These are phyloP conservation scores for Monosporozyma solicola DNA, from an alignment of 805 yeast species.

Conservation along the genomic window DNA sequence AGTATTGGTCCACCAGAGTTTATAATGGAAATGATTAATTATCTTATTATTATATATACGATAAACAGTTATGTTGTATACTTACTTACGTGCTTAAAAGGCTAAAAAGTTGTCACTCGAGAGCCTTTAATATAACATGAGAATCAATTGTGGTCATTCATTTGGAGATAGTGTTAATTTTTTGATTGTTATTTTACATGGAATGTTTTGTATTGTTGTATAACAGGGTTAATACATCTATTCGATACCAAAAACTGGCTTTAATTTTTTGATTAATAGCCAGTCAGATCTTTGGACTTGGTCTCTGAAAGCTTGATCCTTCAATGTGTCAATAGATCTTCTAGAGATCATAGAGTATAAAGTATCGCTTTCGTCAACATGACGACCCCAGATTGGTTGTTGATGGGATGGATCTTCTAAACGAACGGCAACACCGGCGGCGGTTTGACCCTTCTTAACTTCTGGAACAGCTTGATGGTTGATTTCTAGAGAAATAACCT, in stretches of 20 bases:
- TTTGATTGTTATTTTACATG: not conserved
- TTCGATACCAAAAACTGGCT: constrained; percentile 75
- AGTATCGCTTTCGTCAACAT: constrained; percentile 86
- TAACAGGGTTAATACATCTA: constrained; percentile 7
- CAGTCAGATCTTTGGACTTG: constrained; percentile 93
- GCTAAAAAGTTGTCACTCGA: not conserved
- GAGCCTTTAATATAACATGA: not conserved
- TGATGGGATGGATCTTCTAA: constrained; percentile 85
- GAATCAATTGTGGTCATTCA: not conserved
- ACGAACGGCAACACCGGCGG: constrained; percentile 98
- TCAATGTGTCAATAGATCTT: constrained; percentile 90
- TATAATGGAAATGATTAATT: not conserved
- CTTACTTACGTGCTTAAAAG: not conserved
- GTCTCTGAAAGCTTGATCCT: constrained; percentile 96
- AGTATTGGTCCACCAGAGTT: not conserved
- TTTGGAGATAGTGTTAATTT: not conserved
- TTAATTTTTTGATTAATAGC: constrained; percentile 81
- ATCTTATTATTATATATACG: not conserved
- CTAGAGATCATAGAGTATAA: constrained; percentile 86
- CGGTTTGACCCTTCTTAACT: constrained; percentile 90
- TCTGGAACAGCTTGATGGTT: constrained; percentile 76
- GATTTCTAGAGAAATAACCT: constrained; percentile 87
- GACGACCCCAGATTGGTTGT: constrained; percentile 99
- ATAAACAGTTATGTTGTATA: not conserved
- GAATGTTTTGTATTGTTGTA: not conserved